Conservation (phyloP, 2,329 filamentous ascomycete species). For the Macrophomina pseudophaseolina region DNA sequence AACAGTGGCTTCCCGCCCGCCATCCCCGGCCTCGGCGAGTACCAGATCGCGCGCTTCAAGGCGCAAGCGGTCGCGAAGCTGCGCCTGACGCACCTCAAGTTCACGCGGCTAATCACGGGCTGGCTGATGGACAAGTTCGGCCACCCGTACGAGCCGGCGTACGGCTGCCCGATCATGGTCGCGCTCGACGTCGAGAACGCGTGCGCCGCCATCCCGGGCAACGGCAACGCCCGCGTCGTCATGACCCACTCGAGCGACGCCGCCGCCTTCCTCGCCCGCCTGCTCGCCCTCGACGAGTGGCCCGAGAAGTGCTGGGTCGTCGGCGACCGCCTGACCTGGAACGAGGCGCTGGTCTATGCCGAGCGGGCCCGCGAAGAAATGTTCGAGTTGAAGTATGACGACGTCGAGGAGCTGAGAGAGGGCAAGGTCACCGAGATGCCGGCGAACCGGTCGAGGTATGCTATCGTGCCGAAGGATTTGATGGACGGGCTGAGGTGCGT, state of each 20-base stretch:
- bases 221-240: constrained; percentile 12
- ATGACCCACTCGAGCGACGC: constrained; percentile 20
- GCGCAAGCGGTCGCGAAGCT: neutral
- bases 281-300: constrained; percentile 15
- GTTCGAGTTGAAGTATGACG: constrained; percentile 14
- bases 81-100: neutral
- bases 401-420: neutral
- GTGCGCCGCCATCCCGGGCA: constrained; percentile 9
- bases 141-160: neutral
- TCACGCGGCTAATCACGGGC: constrained; percentile 10
- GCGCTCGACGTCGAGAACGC: constrained; percentile 22
- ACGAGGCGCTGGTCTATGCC: constrained; percentile 12
- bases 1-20: constrained; percentile 1
- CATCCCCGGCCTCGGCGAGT: neutral
- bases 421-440: constrained; percentile 11
- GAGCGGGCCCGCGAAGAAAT: constrained; percentile 16
- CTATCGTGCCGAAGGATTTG: constrained; percentile 2
- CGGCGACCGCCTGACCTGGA: constrained; percentile 22
- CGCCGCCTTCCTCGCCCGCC: neutral
- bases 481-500: constrained; percentile 9
- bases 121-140: constrained; percentile 17
- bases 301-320: constrained; percentile 10
- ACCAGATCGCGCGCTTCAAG: neutral
- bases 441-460: constrained; percentile 1
- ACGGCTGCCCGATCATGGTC: neutral